Base-by-base conservation (phyloP, 1,284 basidiomycete species). In the Schizophyllum commune region DNA sequence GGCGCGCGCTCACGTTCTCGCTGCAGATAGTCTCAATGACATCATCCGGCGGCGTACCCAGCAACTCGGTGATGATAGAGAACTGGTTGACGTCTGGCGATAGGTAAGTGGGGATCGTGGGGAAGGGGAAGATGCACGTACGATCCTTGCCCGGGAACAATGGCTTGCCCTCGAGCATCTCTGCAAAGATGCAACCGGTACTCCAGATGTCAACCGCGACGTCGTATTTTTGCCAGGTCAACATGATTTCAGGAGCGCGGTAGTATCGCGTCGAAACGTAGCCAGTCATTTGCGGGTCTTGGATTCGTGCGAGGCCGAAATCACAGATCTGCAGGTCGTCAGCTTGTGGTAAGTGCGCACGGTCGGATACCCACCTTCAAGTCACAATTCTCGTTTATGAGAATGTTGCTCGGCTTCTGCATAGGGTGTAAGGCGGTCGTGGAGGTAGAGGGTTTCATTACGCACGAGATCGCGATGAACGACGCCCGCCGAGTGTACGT, bases 161-260 rank as follows among this genome's bases (percentile, higher is more conserved):
- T 0, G 97, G 96, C 75, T 98, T 98, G 57, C 96, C 97, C 75
- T 98, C 96, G 62, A 99, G 79, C 97, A 99, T 99, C 79, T 99
- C 96, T 4, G 97, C 97, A 72, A 99, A 98, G 75, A 99, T 99
- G 79, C 97, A 99, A 11, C 96, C 96, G 15, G 96, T 95, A 71
- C 93, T 96, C 96, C 96, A 99, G 70, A 99, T 96, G 73, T 98
- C 96, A 64, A 98, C 96, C 65, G 95, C 97, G 61, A 98, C 96
- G 74, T 99, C 97, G 79, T 99, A 99, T 79, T 99, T 99, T 75
- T 99, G 96, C 97, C 97, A 99, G 56, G 96, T 99, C 72, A 99
- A 84, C 97, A 99, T 99, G 79, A 99, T 99, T 76, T 99, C 96
- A 6, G 96, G 96, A 3, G 96, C 97, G 60, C 97, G 91, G 76